Evolutionary conservation across 441 rosid genomes (phyloP).

Genomic region (Erodium texanum): DNA sequence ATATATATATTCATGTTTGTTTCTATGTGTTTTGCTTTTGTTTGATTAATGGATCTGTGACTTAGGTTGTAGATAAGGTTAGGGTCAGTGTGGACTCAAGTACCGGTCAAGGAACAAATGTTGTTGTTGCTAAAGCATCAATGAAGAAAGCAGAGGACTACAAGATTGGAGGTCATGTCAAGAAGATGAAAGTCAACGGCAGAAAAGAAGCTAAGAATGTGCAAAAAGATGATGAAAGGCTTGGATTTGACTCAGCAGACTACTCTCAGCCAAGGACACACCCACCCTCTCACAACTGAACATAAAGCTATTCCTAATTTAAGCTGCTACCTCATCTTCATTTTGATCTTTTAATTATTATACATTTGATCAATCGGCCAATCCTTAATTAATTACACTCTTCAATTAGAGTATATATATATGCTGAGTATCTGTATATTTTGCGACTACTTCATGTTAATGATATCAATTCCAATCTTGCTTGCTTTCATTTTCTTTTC

Average conservation of each 20-base stretch:
- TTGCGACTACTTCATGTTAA: too few species aligned
- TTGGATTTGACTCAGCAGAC: neutral
- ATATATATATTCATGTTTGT: neutral
- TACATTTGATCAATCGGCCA: too few species aligned
- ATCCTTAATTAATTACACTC: too few species aligned
- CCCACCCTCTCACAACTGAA: conserved; percentile 4
- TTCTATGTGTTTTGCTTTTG: neutral
- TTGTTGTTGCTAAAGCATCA: neutral
- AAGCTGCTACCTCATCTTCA: too few species aligned
- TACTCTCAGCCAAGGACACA: neutral
- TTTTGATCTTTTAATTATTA: too few species aligned
- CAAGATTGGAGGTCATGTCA: neutral
- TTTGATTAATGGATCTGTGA: neutral
- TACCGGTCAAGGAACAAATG: neutral
- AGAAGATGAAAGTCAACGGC: neutral
- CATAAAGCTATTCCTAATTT: neutral
- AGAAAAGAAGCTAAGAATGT: neutral
- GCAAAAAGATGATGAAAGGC: neutral
- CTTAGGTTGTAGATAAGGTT: neutral
- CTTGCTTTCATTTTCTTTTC: too few species aligned
- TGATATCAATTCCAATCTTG: too few species aligned
- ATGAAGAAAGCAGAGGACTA: neutral
- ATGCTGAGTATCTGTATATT: too few species aligned
- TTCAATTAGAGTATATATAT: too few species aligned
- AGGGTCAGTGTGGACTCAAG: neutral